phyloP scores from a whole-genome alignment of 768 basidiomycete species.

The Crassisporium funariophilum region DNA sequence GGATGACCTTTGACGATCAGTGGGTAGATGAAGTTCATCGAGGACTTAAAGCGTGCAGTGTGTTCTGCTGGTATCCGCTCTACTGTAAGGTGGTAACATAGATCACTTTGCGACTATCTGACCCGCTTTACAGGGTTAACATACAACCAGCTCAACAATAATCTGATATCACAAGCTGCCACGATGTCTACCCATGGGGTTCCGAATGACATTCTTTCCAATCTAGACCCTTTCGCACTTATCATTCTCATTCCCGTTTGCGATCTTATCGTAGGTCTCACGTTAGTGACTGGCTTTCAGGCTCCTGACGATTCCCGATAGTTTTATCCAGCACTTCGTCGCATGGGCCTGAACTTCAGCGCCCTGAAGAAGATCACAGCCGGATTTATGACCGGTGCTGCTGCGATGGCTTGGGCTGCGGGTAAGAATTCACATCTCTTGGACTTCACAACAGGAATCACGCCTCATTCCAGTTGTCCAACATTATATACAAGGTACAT shows the following conservation, averaged over 20 bases:
- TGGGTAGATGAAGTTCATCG: slow-evolving; percentile 75
- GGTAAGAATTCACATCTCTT: slow-evolving; percentile 41
- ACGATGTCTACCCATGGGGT: slow-evolving; percentile 66
- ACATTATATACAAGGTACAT: slow-evolving; percentile 67
- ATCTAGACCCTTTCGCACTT: slow-evolving; percentile 70
- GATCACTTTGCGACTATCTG: too few relatives aligned
- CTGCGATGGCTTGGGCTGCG: slow-evolving; percentile 71
- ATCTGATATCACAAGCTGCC: slow-evolving; percentile 72
- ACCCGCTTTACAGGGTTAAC: slow-evolving; percentile 54
- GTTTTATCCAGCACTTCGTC: slow-evolving; percentile 60
- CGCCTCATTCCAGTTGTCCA: slow-evolving; percentile 49
- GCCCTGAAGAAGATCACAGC: slow-evolving; percentile 60
- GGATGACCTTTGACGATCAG: slow-evolving; percentile 74
- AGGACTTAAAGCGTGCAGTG: slow-evolving; percentile 66
- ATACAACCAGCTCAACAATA: slow-evolving; percentile 71
- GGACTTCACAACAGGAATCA: background rate
- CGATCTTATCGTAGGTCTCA: slow-evolving; percentile 43
- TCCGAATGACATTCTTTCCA: slow-evolving; percentile 74
- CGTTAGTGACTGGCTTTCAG: background rate
- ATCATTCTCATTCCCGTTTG: slow-evolving; percentile 43
- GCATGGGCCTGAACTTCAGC: slow-evolving; percentile 54
- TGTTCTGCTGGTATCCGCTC: slow-evolving; percentile 63
- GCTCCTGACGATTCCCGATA: slow-evolving; percentile 18
- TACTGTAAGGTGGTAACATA: too few relatives aligned
- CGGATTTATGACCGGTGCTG: slow-evolving; percentile 57